Percentiles rank a stretch among this genome's conserved stretches.
These are phyloP conservation scores for Xanthoconium purpureum DNA, from an alignment of 768 basidiomycete genomes.

Conservation along the genomic window DNA sequence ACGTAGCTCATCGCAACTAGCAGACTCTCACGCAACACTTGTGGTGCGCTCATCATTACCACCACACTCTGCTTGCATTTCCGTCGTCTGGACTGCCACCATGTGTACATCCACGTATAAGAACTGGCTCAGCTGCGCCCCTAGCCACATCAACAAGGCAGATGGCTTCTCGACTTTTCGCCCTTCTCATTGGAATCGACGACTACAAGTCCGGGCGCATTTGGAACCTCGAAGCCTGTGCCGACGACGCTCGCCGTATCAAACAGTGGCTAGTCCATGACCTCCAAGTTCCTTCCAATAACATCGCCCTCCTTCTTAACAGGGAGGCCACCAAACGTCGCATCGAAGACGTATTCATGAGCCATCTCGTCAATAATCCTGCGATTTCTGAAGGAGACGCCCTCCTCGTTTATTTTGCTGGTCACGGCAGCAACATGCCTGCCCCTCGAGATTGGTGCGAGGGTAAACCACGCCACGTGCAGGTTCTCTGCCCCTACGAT, in stretches of 20 bases:
- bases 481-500: constrained; percentile 67
- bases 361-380: constrained; percentile 61
- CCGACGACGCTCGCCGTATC: constrained; percentile 59
- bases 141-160: constrained; percentile 15
- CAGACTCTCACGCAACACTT: not conserved
- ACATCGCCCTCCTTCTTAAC: constrained; percentile 57
- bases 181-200: constrained; percentile 68
- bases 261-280: constrained; percentile 55
- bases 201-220: constrained; percentile 61
- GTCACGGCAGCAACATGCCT: constrained; percentile 60
- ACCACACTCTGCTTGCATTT: constrained; percentile 11
- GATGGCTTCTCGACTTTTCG: constrained; percentile 54
- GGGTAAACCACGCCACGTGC: constrained; percentile 40
- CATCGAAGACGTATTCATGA: constrained; percentile 60
- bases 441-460: constrained; percentile 64
- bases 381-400: constrained; percentile 60
- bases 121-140: not conserved
- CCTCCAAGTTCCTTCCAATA: constrained; percentile 55
- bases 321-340: constrained; percentile 56
- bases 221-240: constrained; percentile 66
- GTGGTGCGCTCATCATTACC: no score
- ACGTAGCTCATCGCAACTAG: constrained; percentile 43
- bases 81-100: constrained; percentile 11
- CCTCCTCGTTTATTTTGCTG: constrained; percentile 68
- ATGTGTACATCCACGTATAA: constrained; percentile 20